A percentile compares a stretch with the other conserved stretches of the same genome.
These are phyloP conservation scores for Thermoascus crustaceus DNA, from an alignment of 2,329 filamentous ascomycete species.

Conservation along the genomic window DNA sequence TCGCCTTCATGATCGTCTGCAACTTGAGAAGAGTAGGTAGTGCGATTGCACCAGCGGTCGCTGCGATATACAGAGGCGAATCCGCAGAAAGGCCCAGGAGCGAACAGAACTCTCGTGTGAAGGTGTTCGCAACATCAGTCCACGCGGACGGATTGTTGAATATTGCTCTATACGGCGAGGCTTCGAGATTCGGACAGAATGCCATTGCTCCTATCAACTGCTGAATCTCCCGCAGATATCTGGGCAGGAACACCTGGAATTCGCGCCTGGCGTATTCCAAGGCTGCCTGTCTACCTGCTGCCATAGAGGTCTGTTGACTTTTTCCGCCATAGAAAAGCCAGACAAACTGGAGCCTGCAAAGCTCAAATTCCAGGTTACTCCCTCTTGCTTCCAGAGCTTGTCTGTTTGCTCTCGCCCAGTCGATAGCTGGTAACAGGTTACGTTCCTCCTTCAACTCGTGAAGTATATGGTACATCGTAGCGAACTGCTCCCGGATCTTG, in stretches of 20 bases:
- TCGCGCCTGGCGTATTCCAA: constrained; percentile 66
- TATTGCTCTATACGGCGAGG: constrained; percentile 69
- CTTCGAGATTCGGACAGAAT: constrained; percentile 63
- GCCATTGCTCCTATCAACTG: constrained; percentile 74
- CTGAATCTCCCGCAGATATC: constrained; percentile 72
- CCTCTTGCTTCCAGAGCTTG: constrained; percentile 66
- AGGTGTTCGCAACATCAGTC: constrained; percentile 74
- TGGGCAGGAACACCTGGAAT: constrained; percentile 64
- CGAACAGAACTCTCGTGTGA: constrained; percentile 90
- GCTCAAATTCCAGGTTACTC: constrained; percentile 91
- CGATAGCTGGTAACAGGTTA: constrained; percentile 75
- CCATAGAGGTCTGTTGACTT: constrained; percentile 40
- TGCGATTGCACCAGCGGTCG: constrained; percentile 85
- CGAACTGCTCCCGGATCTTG: constrained; percentile 71
- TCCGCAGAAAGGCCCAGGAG: constrained; percentile 82
- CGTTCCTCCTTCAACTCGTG: constrained; percentile 61
- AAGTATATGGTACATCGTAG: constrained; percentile 84
- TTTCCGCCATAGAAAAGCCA: constrained; percentile 71
- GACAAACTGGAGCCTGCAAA: constrained; percentile 81
- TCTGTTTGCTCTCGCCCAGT: constrained; percentile 71
- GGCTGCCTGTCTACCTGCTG: constrained; percentile 43
- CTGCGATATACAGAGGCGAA: constrained; percentile 85
- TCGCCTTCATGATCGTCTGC: constrained; percentile 76
- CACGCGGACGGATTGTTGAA: constrained; percentile 72
- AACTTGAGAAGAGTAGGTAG: constrained; percentile 84